Evolutionary conservation across 2,329 filamentous ascomycete species (phyloP).

Genomic region (Neurospora crassa): DNA sequence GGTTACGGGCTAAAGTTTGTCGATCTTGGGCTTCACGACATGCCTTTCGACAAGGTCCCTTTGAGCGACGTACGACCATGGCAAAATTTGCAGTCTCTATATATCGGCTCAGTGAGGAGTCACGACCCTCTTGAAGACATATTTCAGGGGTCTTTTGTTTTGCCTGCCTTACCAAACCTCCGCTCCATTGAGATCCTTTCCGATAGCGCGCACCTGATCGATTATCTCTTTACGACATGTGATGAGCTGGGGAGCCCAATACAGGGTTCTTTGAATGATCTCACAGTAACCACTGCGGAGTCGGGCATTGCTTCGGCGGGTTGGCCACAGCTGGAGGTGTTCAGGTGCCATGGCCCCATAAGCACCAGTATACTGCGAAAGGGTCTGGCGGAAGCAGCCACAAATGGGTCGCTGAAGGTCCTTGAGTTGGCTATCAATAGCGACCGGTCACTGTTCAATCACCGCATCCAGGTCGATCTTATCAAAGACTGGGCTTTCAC

Average conservation of each 20-base stretch:
- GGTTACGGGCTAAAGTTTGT: not conserved
- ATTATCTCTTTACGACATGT: not conserved
- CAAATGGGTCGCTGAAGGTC: slow-evolving; percentile 8
- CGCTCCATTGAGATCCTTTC: not conserved
- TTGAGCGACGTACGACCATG: not conserved
- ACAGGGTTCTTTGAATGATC: not conserved
- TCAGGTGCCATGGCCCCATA: slow-evolving; percentile 9
- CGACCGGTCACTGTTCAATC: not conserved
- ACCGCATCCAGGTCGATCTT: not conserved
- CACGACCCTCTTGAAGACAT: not conserved
- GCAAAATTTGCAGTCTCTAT: not conserved
- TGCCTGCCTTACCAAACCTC: not conserved
- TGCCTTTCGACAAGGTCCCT: not conserved
- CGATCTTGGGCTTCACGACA: not conserved
- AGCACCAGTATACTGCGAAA: not conserved
- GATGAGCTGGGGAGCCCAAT: not conserved
- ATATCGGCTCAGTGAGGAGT: not conserved
- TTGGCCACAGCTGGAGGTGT: slow-evolving; percentile 12
- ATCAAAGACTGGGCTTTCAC: slow-evolving; percentile 9
- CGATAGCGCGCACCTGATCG: not conserved
- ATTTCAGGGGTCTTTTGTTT: not conserved
- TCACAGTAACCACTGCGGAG: not conserved
- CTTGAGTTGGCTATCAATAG: slow-evolving; percentile 12
- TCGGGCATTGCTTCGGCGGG: not conserved
- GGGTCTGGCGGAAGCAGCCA: slow-evolving; percentile 5